Evolutionary conservation across 495 filamentous ascomycete genomes (phyloP).

Genomic region (Immersiella caudata): DNA sequence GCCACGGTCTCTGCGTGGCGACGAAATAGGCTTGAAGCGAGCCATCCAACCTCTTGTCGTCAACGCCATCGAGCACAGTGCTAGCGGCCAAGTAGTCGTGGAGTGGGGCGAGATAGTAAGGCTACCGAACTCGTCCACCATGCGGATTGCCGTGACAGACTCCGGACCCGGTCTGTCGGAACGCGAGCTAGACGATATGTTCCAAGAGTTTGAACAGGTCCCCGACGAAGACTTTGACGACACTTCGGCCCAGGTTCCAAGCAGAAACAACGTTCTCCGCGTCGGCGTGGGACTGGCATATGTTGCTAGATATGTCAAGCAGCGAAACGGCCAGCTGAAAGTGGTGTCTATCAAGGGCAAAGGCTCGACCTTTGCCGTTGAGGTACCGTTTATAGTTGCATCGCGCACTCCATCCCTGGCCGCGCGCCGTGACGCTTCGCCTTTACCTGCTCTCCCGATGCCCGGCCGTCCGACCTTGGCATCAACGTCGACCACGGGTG

Average conservation of each 20-base stretch:
- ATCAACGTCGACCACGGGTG: background rate
- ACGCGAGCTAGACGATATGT: constrained; percentile 67
- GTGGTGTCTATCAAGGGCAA: constrained; percentile 25
- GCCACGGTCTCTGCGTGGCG: constrained; percentile 66
- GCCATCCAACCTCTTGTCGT: constrained; percentile 72
- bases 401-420: constrained; percentile 28
- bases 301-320: constrained; percentile 30
- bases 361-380: constrained; percentile 31
- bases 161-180: constrained; percentile 71
- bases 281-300: constrained; percentile 32
- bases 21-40: constrained; percentile 70
- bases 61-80: constrained; percentile 77
- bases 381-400: constrained; percentile 33
- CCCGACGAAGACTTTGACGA: constrained; percentile 60
- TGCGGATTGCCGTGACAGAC: constrained; percentile 71
- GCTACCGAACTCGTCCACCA: constrained; percentile 45
- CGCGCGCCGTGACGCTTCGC: constrained; percentile 26
- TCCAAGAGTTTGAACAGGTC: constrained; percentile 79
- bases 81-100: constrained; percentile 61
- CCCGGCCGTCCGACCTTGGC: constrained; percentile 17
- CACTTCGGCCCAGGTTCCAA: constrained; percentile 20
- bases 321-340: constrained; percentile 29
- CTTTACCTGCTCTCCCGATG: constrained; percentile 28
- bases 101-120: constrained; percentile 56
- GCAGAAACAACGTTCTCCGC: constrained; percentile 22